Evolutionary conservation across 495 filamentous ascomycete genomes (phyloP).

Genomic region (Trichoderma erinaceum): DNA sequence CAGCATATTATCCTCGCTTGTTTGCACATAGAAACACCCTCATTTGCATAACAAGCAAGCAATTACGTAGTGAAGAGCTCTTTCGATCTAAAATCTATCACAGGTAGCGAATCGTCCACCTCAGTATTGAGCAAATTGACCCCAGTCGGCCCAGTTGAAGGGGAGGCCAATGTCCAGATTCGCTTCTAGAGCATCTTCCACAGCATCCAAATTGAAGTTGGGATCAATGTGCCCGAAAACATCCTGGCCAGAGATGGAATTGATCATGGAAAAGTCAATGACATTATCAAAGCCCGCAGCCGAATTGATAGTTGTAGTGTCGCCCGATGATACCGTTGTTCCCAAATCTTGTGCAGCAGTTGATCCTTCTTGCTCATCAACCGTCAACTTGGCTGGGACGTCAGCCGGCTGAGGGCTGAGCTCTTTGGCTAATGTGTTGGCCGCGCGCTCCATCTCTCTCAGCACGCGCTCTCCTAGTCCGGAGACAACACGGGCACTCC

Average conservation of each 20-base stretch:
- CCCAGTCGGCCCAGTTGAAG: constrained; percentile 26
- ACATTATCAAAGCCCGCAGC: constrained; percentile 12
- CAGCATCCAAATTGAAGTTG: constrained; percentile 35
- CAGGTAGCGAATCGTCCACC: neutral
- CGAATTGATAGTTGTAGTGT: neutral
- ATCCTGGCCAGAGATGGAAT: constrained; percentile 32
- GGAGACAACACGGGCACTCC: constrained; percentile 56
- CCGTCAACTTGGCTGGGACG: neutral
- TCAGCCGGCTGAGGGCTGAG: constrained; percentile 6
- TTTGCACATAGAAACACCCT: neutral
- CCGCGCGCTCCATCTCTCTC: constrained; percentile 21
- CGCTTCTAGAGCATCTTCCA: constrained; percentile 37
- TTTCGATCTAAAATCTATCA: neutral
- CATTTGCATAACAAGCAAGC: neutral
- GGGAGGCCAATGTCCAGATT: constrained; percentile 36
- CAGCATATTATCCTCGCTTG: neutral
- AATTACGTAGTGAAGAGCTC: neutral
- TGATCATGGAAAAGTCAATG: constrained; percentile 28
- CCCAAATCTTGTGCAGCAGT: neutral
- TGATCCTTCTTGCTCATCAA: neutral
- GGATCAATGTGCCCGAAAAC: constrained; percentile 42
- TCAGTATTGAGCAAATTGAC: neutral
- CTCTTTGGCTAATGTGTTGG: constrained; percentile 16
- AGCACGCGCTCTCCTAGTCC: constrained; percentile 41
- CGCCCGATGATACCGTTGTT: neutral